These are phyloP conservation scores for Pleomassaria siparia DNA, from an alignment of 2,329 filamentous ascomycete genomes.

Conservation along the genomic window DNA sequence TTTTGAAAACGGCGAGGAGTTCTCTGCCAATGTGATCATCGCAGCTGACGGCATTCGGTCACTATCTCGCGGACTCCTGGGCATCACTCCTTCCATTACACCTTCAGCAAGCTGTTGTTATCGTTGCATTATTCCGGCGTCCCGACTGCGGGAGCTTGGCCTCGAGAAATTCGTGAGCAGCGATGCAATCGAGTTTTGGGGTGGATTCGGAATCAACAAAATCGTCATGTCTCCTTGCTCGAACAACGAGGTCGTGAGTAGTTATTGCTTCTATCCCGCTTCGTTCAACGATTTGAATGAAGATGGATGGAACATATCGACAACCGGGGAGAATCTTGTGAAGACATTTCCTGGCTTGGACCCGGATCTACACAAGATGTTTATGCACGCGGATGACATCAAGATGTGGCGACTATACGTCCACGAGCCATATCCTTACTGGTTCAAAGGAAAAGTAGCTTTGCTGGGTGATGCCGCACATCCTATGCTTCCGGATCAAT, in stretches of 20 bases:
- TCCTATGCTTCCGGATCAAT: slow-evolving; percentile 55
- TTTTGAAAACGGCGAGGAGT: slow-evolving; percentile 46
- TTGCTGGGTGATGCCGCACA: slow-evolving; percentile 61
- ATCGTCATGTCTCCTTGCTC: no score
- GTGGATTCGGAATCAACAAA: no score
- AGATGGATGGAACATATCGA: slow-evolving; percentile 47
- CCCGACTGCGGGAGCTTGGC: no score
- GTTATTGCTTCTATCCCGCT: no score
- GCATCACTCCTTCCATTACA: no score
- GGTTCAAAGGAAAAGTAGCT: slow-evolving; percentile 52
- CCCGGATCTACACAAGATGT: slow-evolving; percentile 24
- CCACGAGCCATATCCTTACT: slow-evolving; percentile 46
- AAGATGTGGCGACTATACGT: slow-evolving; percentile 52
- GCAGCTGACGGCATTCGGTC: slow-evolving; percentile 56
- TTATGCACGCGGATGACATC: slow-evolving; percentile 37
- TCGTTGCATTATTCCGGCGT: slow-evolving; percentile 38
- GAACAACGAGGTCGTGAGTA: no score
- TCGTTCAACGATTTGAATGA: slow-evolving; percentile 21
- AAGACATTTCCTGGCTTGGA: slow-evolving; percentile 47
- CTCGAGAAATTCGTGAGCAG: no score
- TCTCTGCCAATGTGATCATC: slow-evolving; percentile 53
- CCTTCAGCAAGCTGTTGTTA: slow-evolving; percentile 35
- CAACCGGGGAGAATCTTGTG: no score
- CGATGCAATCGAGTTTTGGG: no score
- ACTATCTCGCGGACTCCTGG: slow-evolving; percentile 21